A percentile compares a stretch with the other conserved stretches of the same genome.
Conservation (phyloP, 768 basidiomycete species). For the Tylopilus sp. region DNA sequence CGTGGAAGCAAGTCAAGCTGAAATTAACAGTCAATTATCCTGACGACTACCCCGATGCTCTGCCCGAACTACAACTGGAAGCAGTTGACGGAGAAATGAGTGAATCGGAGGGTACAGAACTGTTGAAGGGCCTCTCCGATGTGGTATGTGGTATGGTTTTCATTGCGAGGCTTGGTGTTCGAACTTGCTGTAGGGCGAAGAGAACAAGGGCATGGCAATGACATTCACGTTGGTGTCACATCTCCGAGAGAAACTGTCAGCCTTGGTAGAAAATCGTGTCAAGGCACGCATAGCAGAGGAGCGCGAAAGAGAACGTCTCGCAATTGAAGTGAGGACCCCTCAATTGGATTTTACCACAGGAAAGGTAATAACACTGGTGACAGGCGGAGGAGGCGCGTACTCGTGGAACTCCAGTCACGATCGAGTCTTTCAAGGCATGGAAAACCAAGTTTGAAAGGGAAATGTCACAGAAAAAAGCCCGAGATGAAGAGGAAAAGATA, state of each 20-base stretch:
- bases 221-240: conserved; percentile 91
- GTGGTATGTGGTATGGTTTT: conserved; percentile 43
- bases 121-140: conserved; percentile 55
- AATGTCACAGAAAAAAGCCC: conserved; percentile 49
- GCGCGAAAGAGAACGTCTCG: conserved; percentile 67
- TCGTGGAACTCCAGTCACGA: conserved; percentile 88
- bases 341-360: not conserved
- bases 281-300: conserved; percentile 58
- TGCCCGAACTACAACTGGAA: conserved; percentile 72
- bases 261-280: conserved; percentile 56
- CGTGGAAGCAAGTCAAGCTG: conserved; percentile 61
- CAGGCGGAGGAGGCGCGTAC: conserved; percentile 87
- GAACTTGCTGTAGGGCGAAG: conserved; percentile 55
- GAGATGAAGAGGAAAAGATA: conserved; percentile 77
- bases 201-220: conserved; percentile 95
- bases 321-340: conserved; percentile 61
- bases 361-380: conserved; percentile 1
- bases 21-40: conserved; percentile 73
- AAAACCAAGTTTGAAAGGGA: conserved; percentile 75
- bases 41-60: conserved; percentile 76
- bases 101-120: conserved; percentile 49
- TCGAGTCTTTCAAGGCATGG: conserved; percentile 79
- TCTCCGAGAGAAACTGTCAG: conserved; percentile 72
- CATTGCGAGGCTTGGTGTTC: not conserved
- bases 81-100: conserved; percentile 62